Evolutionary conservation across 2,329 filamentous ascomycete genomes (phyloP).

Genomic region (Aspergillus eucalypticola): DNA sequence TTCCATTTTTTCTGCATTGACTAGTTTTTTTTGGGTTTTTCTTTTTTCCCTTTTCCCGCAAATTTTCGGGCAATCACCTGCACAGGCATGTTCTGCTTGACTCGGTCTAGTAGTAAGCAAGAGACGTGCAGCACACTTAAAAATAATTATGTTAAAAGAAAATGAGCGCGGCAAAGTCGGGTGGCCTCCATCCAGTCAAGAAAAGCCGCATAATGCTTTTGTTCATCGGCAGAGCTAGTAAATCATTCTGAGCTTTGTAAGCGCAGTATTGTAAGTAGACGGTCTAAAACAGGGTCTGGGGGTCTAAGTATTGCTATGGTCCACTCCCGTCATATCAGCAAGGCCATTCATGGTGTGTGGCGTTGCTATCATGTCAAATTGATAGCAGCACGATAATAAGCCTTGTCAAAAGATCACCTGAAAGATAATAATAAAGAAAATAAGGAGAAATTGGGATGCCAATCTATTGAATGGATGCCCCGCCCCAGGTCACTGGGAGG

Average conservation of each 20-base stretch:
- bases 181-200: slow-evolving; percentile 3
- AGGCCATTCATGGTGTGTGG: background rate
- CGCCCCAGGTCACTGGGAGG: background rate
- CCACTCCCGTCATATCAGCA: background rate
- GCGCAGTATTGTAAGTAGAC: background rate
- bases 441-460: background rate
- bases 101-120: background rate
- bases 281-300: slow-evolving; percentile 1
- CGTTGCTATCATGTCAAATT: background rate
- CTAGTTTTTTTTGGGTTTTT: background rate
- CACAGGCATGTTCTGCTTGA: background rate
- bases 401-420: slow-evolving; percentile 1
- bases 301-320: background rate
- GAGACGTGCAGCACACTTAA: background rate
- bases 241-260: background rate
- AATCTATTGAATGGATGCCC: background rate
- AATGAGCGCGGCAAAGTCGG: slow-evolving; percentile 17
- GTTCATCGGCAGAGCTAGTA: slow-evolving; percentile 1
- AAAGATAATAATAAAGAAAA: background rate
- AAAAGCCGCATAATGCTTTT: slow-evolving; percentile 5
- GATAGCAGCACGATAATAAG: background rate
- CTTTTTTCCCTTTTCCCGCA: background rate
- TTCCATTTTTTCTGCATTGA: background rate
- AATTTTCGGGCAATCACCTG: background rate
- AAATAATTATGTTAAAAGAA: background rate